These are phyloP conservation scores for Suillus subaureus DNA, from an alignment of 768 basidiomycete genomes.

Conservation along the genomic window DNA sequence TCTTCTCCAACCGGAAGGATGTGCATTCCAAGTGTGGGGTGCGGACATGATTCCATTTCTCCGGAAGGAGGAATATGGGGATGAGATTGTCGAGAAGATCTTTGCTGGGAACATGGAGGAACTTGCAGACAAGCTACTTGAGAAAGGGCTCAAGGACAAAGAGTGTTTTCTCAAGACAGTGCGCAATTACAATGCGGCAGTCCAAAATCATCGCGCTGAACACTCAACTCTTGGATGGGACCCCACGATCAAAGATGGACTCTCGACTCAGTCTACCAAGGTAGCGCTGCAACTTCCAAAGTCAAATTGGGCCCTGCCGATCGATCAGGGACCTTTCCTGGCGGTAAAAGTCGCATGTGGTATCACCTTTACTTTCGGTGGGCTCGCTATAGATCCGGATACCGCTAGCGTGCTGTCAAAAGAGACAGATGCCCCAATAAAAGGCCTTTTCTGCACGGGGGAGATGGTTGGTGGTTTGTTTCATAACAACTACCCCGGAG, in stretches of 20 bases:
- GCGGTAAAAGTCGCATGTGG: conserved; percentile 72
- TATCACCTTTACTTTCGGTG: conserved; percentile 75
- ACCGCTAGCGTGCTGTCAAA: conserved; percentile 54
- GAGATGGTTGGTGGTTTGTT: conserved; percentile 72
- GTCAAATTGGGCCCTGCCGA: conserved; percentile 67
- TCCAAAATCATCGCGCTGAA: conserved; percentile 38
- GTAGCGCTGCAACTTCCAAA: conserved; percentile 49
- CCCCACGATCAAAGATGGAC: conserved; percentile 63
- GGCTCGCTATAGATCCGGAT: conserved; percentile 57
- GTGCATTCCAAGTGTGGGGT: conserved; percentile 71
- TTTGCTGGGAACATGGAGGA: conserved; percentile 48
- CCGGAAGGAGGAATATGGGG: conserved; percentile 67
- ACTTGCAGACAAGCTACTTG: conserved; percentile 49
- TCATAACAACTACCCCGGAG: conserved; percentile 69
- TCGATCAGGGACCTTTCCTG: conserved; percentile 56
- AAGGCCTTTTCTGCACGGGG: conserved; percentile 64
- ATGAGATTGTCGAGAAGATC: conserved; percentile 59
- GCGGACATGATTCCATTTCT: conserved; percentile 43
- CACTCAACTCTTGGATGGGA: conserved; percentile 49
- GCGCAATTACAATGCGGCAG: conserved; percentile 52
- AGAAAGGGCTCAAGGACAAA: conserved; percentile 48
- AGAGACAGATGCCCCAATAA: conserved; percentile 42
- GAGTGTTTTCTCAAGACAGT: conserved; percentile 48
- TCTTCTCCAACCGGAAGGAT: conserved; percentile 56
- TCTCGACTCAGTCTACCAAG: conserved; percentile 50